These are phyloP conservation scores for Ceratocystiopsis minuta DNA, from an alignment of 2,329 filamentous ascomycete species.

Conservation along the genomic window DNA sequence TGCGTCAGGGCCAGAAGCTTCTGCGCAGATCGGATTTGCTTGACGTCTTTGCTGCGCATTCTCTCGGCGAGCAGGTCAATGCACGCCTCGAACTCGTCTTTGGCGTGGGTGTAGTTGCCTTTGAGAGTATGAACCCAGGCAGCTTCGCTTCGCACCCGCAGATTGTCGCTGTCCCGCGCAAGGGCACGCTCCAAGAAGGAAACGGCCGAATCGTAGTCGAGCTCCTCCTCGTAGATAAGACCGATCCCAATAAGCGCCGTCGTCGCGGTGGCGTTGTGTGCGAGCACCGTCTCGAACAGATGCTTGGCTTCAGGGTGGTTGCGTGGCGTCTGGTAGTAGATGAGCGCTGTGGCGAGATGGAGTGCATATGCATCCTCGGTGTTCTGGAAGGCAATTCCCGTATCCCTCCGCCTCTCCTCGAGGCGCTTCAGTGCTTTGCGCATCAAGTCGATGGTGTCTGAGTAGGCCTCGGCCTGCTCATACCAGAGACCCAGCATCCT, in stretches of 20 bases:
- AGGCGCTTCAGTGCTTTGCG: conserved; percentile 52
- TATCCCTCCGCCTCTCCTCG: conserved; percentile 41
- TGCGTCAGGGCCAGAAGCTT: conserved; percentile 72
- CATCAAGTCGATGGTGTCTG: conserved; percentile 62
- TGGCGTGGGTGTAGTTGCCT: conserved; percentile 52
- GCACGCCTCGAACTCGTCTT: conserved; percentile 52
- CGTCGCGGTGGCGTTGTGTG: conserved; percentile 58
- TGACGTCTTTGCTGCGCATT: conserved; percentile 19
- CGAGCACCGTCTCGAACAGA: conserved; percentile 70
- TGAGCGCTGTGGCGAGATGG: conserved; percentile 68
- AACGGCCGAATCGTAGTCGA: conserved; percentile 68
- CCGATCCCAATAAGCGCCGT: conserved; percentile 76
- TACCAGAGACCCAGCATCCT: conserved; percentile 73
- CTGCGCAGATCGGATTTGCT: conserved; percentile 27
- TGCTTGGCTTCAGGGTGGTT: conserved; percentile 74
- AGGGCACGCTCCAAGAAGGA: conserved; percentile 65
- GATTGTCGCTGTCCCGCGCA: conserved; percentile 51
- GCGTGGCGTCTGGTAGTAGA: conserved; percentile 77
- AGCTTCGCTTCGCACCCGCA: conserved; percentile 66
- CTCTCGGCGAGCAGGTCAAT: conserved; percentile 46
- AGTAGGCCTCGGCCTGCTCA: conserved; percentile 67
- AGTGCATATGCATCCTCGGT: conserved; percentile 58
- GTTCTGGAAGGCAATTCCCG: conserved; percentile 50
- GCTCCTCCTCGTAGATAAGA: conserved; percentile 80
- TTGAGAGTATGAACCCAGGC: conserved; percentile 83